These are phyloP conservation scores for Penicillium griseofulvum DNA, from an alignment of 2,329 filamentous ascomycete species.

Conservation along the genomic window DNA sequence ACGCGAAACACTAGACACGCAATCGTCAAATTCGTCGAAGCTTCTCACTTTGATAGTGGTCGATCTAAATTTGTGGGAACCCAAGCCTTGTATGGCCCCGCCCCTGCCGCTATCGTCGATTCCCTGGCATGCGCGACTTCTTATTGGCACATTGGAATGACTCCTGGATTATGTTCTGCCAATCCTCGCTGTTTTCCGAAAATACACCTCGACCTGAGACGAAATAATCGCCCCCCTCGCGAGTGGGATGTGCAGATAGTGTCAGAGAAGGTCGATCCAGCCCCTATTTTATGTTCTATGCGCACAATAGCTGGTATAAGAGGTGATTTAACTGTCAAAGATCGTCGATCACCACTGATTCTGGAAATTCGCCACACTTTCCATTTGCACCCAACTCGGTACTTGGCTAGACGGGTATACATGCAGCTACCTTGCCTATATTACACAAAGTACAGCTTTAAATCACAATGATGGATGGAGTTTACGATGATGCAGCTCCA, in stretches of 20 bases:
- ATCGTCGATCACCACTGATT: not conserved
- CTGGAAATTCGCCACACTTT: not conserved
- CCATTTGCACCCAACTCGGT: not conserved
- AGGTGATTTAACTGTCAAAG: not conserved
- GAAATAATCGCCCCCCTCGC: slow-evolving; percentile 6
- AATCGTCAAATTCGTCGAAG: slow-evolving; percentile 2
- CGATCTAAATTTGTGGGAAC: slow-evolving; percentile 31
- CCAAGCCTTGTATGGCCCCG: slow-evolving; percentile 25
- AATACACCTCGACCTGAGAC: not conserved
- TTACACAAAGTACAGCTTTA: not conserved
- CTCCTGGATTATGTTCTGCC: slow-evolving; percentile 12
- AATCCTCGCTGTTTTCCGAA: slow-evolving; percentile 11
- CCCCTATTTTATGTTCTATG: not conserved
- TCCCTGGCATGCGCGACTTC: slow-evolving; percentile 17
- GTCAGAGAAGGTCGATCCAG: not conserved
- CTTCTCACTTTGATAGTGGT: slow-evolving; percentile 15
- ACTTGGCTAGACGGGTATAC: not conserved
- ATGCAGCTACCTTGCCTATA: slow-evolving; percentile 1
- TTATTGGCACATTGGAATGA: slow-evolving; percentile 25
- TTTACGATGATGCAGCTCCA: not conserved
- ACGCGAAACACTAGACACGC: not conserved
- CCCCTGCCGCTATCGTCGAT: slow-evolving; percentile 25
- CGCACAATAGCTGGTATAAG: not conserved
- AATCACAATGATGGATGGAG: not conserved
- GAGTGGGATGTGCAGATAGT: not conserved